These are phyloP conservation scores for Myrica gale DNA, from an alignment of 306 rosid species.

Conservation along the genomic window DNA sequence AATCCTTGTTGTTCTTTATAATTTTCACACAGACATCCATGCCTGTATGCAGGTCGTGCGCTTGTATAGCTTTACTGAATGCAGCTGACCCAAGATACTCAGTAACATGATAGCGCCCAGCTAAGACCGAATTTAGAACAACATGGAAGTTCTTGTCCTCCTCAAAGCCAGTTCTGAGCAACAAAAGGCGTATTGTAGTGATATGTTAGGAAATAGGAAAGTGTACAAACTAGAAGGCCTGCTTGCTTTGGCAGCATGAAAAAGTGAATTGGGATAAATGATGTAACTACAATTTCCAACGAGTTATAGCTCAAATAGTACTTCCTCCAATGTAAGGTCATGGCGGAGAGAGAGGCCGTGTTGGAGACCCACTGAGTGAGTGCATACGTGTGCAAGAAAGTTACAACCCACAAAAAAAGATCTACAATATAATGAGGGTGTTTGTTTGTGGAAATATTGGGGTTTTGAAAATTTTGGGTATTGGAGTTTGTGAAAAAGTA, in stretches of 20 bases:
- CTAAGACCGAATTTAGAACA: slow-evolving; percentile 86
- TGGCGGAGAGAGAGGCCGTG: too few species aligned
- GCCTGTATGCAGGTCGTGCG: slow-evolving; percentile 95
- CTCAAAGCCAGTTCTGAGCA: slow-evolving; percentile 95
- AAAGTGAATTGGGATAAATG: not conserved
- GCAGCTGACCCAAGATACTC: slow-evolving; percentile 99
- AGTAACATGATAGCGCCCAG: slow-evolving; percentile 98
- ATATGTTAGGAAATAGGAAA: slow-evolving; percentile 21
- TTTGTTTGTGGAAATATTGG: too few species aligned
- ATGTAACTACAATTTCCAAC: not conserved
- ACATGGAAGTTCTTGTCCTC: slow-evolving; percentile 99
- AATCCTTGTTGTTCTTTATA: slow-evolving; percentile 99
- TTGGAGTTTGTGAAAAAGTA: too few species aligned
- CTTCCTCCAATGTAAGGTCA: too few species aligned
- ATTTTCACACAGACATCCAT: slow-evolving; percentile 98
- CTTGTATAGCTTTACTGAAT: slow-evolving; percentile 98
- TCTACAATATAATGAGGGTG: not conserved
- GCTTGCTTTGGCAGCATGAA: slow-evolving; percentile 22
- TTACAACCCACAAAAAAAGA: not conserved
- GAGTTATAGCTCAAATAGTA: too few species aligned
- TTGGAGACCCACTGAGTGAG: too few species aligned
- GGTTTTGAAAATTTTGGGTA: too few species aligned
- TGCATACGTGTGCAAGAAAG: too few species aligned
- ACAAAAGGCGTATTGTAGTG: slow-evolving; percentile 41
- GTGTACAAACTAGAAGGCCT: slow-evolving; percentile 5